Evolutionary conservation across 2,329 filamentous ascomycete genomes (phyloP).

Genomic region (Neonectria coccinea): DNA sequence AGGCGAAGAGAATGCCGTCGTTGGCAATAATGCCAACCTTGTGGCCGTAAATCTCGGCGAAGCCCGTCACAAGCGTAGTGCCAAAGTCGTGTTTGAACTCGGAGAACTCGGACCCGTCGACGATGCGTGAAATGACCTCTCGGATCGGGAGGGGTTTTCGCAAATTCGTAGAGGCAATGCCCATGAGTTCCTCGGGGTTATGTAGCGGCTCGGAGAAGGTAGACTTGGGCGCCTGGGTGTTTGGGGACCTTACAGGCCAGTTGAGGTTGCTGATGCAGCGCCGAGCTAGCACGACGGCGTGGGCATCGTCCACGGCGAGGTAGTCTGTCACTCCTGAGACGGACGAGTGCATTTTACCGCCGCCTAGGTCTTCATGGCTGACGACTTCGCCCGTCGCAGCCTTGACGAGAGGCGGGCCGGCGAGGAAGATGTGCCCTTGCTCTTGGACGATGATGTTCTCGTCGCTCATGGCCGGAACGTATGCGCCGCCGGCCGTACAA

Average conservation of each 20-base stretch:
- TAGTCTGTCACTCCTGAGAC: slow-evolving; percentile 96
- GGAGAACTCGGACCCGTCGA: slow-evolving; percentile 88
- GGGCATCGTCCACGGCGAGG: slow-evolving; percentile 91
- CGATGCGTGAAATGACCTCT: slow-evolving; percentile 92
- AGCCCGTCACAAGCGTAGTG: slow-evolving; percentile 89
- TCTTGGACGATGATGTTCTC: slow-evolving; percentile 96
- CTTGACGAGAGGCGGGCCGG: slow-evolving; percentile 93
- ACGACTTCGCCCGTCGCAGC: slow-evolving; percentile 95
- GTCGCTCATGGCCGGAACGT: slow-evolving; percentile 97
- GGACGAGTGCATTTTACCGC: slow-evolving; percentile 88
- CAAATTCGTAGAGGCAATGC: slow-evolving; percentile 91
- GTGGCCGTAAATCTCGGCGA: slow-evolving; percentile 89
- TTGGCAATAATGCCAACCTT: slow-evolving; percentile 94
- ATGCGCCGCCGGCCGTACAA: slow-evolving; percentile 94
- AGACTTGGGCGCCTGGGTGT: slow-evolving; percentile 51
- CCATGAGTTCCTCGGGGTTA: slow-evolving; percentile 81
- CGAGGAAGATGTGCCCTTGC: slow-evolving; percentile 97
- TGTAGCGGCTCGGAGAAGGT: slow-evolving; percentile 82
- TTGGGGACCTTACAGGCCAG: slow-evolving; percentile 71
- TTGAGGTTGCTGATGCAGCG: slow-evolving; percentile 90
- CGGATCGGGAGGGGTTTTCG: slow-evolving; percentile 86
- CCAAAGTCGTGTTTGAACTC: slow-evolving; percentile 97
- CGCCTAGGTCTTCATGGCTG: slow-evolving; percentile 89
- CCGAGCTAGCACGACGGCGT: slow-evolving; percentile 87
- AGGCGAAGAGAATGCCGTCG: slow-evolving; percentile 93